Base-by-base conservation (phyloP, 2,329 filamentous ascomycete species). In the Monosporascus sp. region DNA sequence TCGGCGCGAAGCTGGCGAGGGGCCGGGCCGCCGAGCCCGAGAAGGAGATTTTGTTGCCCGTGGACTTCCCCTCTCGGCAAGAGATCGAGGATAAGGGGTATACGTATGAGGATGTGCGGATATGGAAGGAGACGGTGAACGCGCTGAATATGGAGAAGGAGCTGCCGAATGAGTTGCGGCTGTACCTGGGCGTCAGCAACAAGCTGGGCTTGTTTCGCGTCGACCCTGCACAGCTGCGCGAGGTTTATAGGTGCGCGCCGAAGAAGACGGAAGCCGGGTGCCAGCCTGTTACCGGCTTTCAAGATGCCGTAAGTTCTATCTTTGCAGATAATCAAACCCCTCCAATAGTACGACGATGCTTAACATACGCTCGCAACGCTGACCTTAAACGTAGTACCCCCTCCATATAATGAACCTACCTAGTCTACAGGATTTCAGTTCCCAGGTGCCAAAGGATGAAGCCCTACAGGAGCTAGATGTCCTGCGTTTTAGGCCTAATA, bases 401-500 rank as follows among this genome's bases (percentile, higher is more conserved):
- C 72, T 91, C 17, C 84, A 89, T 58, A 70, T 91, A 42, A 70
- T 89, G 49, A 89, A 82, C 59, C 67, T 90, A 18, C 76, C 78
- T 46, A 88, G 83, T 57, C 74, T 90, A 22, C 78, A 79, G 48
- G 77, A 83, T 48, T 75, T 89, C 25, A 81, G 84, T 54, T 68
- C 73, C 2, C 72, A 80, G 47, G 75, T 89, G 7, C 74, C 77
- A 1, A 77, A 76, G 58, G 76, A 77, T 48, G 70, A 75, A 24
- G 62, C 63, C 6, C 64, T 79, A 18, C 73, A 75, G 27, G 70
- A 76, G 27, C 74, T 90, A 0, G 82, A 86, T 52, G 79, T 81
- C 8, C 71, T 79, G 17, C 79, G 85, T 14, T 91, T 89, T 69
- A 79, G 88, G 24, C 80, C 87, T 38, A 91, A 92, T 61, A 82